Evolutionary conservation across 345 rosid species (phyloP), one percentile per base, ranked within the genome.

Genomic region (Triadica sebifera): DNA sequence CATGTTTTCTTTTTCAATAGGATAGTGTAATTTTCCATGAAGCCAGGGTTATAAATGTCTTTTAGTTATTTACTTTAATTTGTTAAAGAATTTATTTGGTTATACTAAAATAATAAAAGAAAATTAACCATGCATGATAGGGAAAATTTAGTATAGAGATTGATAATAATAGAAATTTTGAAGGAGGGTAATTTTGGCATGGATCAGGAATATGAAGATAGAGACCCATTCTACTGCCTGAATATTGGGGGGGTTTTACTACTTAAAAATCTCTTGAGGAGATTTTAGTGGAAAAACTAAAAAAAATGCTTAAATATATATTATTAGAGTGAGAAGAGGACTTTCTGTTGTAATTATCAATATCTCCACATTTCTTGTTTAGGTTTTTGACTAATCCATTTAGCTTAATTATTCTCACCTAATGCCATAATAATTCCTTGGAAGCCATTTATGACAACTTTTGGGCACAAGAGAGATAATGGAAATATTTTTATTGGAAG

Each of bases 271-370:
- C 13, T 43, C 47, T 43, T 29, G 15, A 38, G 4, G 53, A 69
- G 73, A n/a, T 50, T 53, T 69, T 38, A 52, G 16, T 38, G 49
- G 34, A 69, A 43, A 34, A 8, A 29, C 1, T 0, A 4, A 60
- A 60, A 0, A 12, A 60, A 34, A 37, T 9, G 5, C 38, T 37
- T 13, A 8, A 12, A 16, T 69, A 41, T 34, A 20, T 29, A 55
- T 38, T 12, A 67, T 75, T 69, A 65, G 73, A 61, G 72, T 61
- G 65, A 76, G 51, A 76, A 43, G 50, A 70, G 79, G 68, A 50
- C 15, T 66, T 76, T 59, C 75, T 16, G 78, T 79, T 79, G 61
- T 41, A 51, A 60, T 80, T 64, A 68, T 65, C 75, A 75, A 45
- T 50, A 56, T 52, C 19, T 52, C 25, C 39, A 10, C 47, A 20